phyloP scores from a whole-genome alignment of 192 early-diverging fungal species.

The Coemansia sp. region DNA sequence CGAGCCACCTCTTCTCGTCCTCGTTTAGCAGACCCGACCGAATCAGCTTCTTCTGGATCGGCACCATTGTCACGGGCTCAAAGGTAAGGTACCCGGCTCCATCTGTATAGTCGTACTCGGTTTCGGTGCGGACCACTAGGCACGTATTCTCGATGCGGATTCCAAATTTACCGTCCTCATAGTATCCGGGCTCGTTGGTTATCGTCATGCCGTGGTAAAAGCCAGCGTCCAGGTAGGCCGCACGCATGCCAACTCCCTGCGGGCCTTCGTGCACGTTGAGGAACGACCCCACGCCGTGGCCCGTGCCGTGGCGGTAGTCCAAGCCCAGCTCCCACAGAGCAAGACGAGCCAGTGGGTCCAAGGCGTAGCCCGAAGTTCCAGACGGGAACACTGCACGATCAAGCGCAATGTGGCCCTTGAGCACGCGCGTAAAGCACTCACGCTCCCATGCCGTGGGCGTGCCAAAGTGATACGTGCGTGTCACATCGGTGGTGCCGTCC shows the following conservation, averaged over 20 bases:
- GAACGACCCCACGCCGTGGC: constrained; percentile 94
- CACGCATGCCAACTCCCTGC: constrained; percentile 84
- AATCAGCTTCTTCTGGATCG: constrained; percentile 83
- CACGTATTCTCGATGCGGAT: constrained; percentile 96
- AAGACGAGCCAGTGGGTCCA: constrained; percentile 83
- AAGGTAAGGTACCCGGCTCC: constrained; percentile 78
- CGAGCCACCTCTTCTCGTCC: constrained; percentile 83
- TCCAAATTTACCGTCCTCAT: constrained; percentile 93
- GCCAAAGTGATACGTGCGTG: constrained; percentile 89
- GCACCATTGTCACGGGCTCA: constrained; percentile 88
- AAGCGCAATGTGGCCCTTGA: constrained; percentile 95
- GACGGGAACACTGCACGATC: constrained; percentile 84
- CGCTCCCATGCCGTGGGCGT: constrained; percentile 78
- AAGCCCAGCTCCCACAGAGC: constrained; percentile 90
- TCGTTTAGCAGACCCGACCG: constrained; percentile 62
- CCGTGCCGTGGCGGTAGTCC: constrained; percentile 96
- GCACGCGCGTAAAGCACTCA: constrained; percentile 93
- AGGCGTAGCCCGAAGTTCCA: constrained; percentile 80
- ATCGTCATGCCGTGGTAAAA: constrained; percentile 90
- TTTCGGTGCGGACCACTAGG: constrained; percentile 68
- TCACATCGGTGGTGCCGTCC: constrained; percentile 97
- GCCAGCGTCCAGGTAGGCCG: constrained; percentile 67
- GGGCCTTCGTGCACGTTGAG: constrained; percentile 95
- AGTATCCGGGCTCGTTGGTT: constrained; percentile 97
- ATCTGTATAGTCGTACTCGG: constrained; percentile 77